phyloP scores from a whole-genome alignment of 1,139 yeast genomes.

The Meyerozyma sp. region DNA sequence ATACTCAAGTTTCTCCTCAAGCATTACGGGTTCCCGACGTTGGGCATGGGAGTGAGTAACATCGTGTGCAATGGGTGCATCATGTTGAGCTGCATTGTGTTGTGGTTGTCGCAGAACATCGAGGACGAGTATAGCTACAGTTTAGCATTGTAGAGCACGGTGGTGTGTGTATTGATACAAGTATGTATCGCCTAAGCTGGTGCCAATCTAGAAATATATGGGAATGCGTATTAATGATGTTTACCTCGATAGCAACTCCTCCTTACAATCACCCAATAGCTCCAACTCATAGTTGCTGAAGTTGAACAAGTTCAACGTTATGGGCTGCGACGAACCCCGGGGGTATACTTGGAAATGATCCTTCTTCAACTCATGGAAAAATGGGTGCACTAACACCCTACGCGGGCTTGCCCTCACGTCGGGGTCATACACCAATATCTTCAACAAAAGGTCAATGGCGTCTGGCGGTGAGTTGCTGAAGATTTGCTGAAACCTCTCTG shows the following conservation, averaged over 20 bases:
- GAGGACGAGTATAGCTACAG: slow-evolving; percentile 95
- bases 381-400: slow-evolving; percentile 63
- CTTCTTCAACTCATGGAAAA: slow-evolving; percentile 62
- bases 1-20: slow-evolving; percentile 79
- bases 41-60: slow-evolving; percentile 92
- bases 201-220: background rate
- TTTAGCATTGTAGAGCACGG: slow-evolving; percentile 53
- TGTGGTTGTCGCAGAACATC: slow-evolving; percentile 92
- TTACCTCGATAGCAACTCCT: slow-evolving; percentile 21
- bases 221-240: background rate
- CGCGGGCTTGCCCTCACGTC: slow-evolving; percentile 61
- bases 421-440: slow-evolving; percentile 70
- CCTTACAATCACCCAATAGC: slow-evolving; percentile 40
- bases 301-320: slow-evolving; percentile 43
- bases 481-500: slow-evolving; percentile 61
- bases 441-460: slow-evolving; percentile 66
- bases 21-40: slow-evolving; percentile 76
- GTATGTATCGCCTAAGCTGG: background rate
- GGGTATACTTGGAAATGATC: slow-evolving; percentile 57
- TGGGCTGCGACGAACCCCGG: slow-evolving; percentile 40
- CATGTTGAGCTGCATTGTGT: slow-evolving; percentile 78
- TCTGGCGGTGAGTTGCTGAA: slow-evolving; percentile 65
- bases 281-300: slow-evolving; percentile 51
- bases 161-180: slow-evolving; percentile 1
- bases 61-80: slow-evolving; percentile 75